Percentiles rank a stretch among this genome's conserved stretches.
Conservation (phyloP, 768 basidiomycete genomes). For the Mycena vitilis region DNA sequence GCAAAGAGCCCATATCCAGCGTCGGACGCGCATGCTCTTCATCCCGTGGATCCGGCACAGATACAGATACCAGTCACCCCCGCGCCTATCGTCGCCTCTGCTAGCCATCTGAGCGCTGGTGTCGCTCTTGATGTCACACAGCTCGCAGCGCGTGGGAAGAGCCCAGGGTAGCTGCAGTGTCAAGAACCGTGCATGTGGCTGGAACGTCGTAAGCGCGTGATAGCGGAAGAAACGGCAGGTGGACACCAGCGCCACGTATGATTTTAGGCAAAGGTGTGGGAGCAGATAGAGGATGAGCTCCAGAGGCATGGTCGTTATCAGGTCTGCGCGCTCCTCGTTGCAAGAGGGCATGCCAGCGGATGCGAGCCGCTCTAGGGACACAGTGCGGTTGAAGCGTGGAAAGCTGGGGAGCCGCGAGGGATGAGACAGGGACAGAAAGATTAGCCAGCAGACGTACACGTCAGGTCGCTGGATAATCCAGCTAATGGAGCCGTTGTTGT, state of each 20-base stretch:
- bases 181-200: conserved; percentile 27
- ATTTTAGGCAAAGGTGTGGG: conserved; percentile 34
- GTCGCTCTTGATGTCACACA: background rate
- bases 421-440: background rate
- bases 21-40: conserved; percentile 40
- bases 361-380: conserved; percentile 30
- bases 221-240: conserved; percentile 44
- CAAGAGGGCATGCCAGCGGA: background rate
- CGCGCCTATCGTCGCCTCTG: conserved; percentile 19
- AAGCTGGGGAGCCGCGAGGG: conserved; percentile 33
- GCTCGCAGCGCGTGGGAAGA: conserved; percentile 36
- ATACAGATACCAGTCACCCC: conserved; percentile 44
- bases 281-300: conserved; percentile 41
- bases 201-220: conserved; percentile 21
- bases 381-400: conserved; percentile 37
- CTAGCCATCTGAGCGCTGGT: conserved; percentile 32
- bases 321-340: conserved; percentile 25
- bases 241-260: conserved; percentile 39
- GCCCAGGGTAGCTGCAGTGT: conserved; percentile 43
- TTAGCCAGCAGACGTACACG: conserved; percentile 27
- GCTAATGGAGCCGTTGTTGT: conserved; percentile 8
- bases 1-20: conserved; percentile 41
- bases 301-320: conserved; percentile 35
- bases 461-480: conserved; percentile 40
- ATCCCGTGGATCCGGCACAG: conserved; percentile 39